Percentiles rank a stretch among this genome's conserved stretches.
phyloP scores from a whole-genome alignment of 2,329 filamentous ascomycete genomes.

The Colletotrichum abscissum region DNA sequence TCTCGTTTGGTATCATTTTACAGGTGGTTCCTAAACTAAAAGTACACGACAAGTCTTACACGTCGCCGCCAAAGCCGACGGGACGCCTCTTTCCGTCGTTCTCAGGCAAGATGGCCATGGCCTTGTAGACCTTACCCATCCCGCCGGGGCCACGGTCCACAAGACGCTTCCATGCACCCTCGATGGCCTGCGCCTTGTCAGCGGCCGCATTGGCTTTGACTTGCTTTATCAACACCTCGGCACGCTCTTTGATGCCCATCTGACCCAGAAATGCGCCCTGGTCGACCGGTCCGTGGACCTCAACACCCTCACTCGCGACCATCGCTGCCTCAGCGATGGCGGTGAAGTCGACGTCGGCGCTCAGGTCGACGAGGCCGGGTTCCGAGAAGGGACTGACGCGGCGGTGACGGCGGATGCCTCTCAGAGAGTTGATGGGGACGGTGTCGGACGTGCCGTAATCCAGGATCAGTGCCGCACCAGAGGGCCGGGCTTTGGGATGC shows the following conservation, averaged over 20 bases:
- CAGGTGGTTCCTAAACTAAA: not conserved
- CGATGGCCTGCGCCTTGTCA: conserved; percentile 67
- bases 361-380: conserved; percentile 88
- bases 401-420: conserved; percentile 84
- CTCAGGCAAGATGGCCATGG: conserved; percentile 88
- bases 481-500: conserved; percentile 69
- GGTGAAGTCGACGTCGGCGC: conserved; percentile 92
- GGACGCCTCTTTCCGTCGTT: conserved; percentile 79
- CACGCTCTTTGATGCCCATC: conserved; percentile 87
- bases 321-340: conserved; percentile 86
- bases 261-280: conserved; percentile 82
- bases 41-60: conserved; percentile 40
- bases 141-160: conserved; percentile 85
- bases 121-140: conserved; percentile 97
- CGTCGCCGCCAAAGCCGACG: conserved; percentile 89
- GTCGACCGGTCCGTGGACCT: conserved; percentile 91
- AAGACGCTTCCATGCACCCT: conserved; percentile 81
- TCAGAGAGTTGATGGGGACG: conserved; percentile 88
- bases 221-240: conserved; percentile 71
- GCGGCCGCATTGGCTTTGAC: conserved; percentile 61
- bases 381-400: conserved; percentile 82
- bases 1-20: not conserved
- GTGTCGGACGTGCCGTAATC: conserved; percentile 88
- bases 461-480: conserved; percentile 91
- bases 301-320: conserved; percentile 79